Percentiles rank a stretch among this genome's conserved stretches.
Evolutionary conservation across 352 stramenopile genomes (phyloP).

Genomic region (Pythium phragmitis): DNA sequence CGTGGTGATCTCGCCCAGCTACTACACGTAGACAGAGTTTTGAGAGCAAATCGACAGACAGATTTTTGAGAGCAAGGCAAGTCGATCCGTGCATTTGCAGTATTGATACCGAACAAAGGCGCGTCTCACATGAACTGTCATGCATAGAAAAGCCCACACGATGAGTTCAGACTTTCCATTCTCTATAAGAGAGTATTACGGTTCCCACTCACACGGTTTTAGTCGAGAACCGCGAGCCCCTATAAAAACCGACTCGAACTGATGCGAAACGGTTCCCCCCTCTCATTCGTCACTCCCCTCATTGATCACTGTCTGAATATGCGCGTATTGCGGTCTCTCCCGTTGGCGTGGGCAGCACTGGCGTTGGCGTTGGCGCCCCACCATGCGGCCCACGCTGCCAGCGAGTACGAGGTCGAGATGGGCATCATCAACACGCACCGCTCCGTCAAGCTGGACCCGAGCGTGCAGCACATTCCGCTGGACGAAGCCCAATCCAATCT

Average conservation of each 20-base stretch:
- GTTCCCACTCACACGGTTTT: neutral
- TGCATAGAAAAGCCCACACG: neutral
- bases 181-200: neutral
- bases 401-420: slow-evolving; percentile 23
- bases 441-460: slow-evolving; percentile 39
- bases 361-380: neutral
- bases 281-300: neutral
- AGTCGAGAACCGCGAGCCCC: neutral
- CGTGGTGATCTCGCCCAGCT: slow-evolving; percentile 70
- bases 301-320: neutral
- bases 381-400: slow-evolving; percentile 16
- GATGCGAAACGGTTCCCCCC: neutral
- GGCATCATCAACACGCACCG: slow-evolving; percentile 26
- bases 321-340: slow-evolving; percentile 5
- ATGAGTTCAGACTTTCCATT: neutral
- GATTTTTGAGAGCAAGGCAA: neutral
- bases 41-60: neutral
- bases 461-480: slow-evolving; percentile 73
- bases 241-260: neutral
- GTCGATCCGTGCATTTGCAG: neutral
- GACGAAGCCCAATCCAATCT: slow-evolving; percentile 33
- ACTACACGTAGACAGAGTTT: slow-evolving; percentile 46
- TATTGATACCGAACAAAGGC: too few relatives aligned
- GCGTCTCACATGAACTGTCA: neutral
- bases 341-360: neutral